Conservation (phyloP, 352 stramenopile species). For the Pythium dissimile region DNA sequence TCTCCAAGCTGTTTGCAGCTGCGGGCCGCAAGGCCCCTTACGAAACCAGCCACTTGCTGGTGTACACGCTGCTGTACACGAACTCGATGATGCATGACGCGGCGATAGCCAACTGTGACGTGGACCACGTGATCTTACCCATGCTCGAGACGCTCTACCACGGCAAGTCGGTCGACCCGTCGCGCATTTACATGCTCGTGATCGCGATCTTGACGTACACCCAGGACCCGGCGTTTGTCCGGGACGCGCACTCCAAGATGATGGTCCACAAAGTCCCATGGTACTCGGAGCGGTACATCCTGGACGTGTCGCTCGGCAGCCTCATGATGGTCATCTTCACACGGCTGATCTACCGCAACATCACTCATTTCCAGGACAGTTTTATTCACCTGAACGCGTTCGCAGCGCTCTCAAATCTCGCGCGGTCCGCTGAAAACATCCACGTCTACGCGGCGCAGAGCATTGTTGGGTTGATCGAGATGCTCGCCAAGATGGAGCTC, state of each 20-base stretch:
- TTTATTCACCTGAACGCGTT: slow-evolving; percentile 80
- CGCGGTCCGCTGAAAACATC: slow-evolving; percentile 63
- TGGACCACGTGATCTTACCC: slow-evolving; percentile 52
- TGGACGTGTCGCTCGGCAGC: slow-evolving; percentile 69
- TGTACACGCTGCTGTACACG: slow-evolving; percentile 74
- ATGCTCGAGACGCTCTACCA: slow-evolving; percentile 74
- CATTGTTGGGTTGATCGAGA: slow-evolving; percentile 62
- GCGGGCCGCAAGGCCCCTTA: slow-evolving; percentile 52
- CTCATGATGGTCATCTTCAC: slow-evolving; percentile 79
- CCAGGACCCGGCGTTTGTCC: slow-evolving; percentile 57
- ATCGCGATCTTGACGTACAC: slow-evolving; percentile 69
- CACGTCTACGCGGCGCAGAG: slow-evolving; percentile 72
- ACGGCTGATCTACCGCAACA: slow-evolving; percentile 72
- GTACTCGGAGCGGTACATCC: slow-evolving; percentile 78
- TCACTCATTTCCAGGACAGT: slow-evolving; percentile 76
- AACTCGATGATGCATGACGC: slow-evolving; percentile 53
- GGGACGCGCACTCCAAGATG: slow-evolving; percentile 53
- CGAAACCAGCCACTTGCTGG: slow-evolving; percentile 62
- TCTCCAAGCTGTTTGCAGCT: slow-evolving; percentile 47
- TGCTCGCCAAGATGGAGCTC: slow-evolving; percentile 73
- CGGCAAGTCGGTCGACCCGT: slow-evolving; percentile 53
- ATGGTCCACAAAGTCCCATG: slow-evolving; percentile 60
- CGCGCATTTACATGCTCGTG: slow-evolving; percentile 67
- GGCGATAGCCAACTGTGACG: slow-evolving; percentile 39
- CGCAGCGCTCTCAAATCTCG: slow-evolving; percentile 67